A percentile compares a stretch with the other conserved stretches of the same genome.
phyloP scores from a whole-genome alignment of 257 asterid species.

The Gentiana macrophylla region DNA sequence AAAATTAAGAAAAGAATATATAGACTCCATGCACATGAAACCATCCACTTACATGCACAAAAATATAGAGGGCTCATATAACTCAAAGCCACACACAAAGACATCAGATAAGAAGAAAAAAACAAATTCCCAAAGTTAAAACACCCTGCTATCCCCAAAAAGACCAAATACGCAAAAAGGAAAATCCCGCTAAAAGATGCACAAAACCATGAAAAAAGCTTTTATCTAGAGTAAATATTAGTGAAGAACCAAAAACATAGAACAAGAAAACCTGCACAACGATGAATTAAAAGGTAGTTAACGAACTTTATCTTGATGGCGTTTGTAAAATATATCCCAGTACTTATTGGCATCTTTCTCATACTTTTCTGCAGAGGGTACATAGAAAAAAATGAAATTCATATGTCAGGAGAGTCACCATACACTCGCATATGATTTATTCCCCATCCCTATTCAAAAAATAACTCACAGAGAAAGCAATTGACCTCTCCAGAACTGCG shows the following conservation, averaged over 20 bases:
- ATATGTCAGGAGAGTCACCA: not conserved
- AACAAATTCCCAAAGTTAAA: not conserved
- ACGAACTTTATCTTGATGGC: constrained; percentile 82
- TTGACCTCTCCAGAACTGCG: constrained; percentile 79
- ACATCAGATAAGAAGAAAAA: not conserved
- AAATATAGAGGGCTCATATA: not conserved
- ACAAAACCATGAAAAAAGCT: not conserved
- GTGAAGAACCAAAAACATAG: not conserved
- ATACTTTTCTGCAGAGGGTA: constrained; percentile 50
- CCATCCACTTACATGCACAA: not conserved
- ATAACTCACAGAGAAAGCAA: constrained; percentile 5
- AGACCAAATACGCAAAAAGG: too few relatives aligned
- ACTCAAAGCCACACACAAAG: not conserved
- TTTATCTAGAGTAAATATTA: not conserved
- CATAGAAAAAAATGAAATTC: constrained; percentile 8
- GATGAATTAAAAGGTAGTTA: constrained; percentile 4
- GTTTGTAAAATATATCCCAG: constrained; percentile 92
- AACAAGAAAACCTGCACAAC: not conserved
- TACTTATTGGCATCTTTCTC: constrained; percentile 90
- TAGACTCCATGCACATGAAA: too few relatives aligned
- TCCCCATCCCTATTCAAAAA: not conserved
- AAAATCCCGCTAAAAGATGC: too few relatives aligned
- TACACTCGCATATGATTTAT: not conserved
- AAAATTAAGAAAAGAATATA: not conserved
- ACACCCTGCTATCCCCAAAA: too few relatives aligned